These are phyloP conservation scores for Plasmodium fragile DNA, from an alignment of 169 alveolate species.

Conservation along the genomic window DNA sequence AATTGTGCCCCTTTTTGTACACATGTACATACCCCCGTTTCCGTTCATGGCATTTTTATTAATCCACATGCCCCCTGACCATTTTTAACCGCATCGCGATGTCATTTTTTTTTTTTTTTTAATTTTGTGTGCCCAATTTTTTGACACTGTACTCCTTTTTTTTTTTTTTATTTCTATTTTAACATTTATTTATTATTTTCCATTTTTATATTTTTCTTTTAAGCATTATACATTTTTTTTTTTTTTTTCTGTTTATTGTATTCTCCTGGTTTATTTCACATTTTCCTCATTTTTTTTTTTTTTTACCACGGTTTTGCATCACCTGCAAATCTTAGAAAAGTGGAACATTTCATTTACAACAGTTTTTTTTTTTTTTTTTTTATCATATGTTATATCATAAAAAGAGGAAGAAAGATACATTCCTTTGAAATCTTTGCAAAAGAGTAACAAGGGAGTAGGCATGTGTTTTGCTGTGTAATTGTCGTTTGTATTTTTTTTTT, in stretches of 20 bases:
- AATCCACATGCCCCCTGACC: neutral
- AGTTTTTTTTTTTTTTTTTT: neutral
- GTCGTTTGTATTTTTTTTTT: conserved; percentile 16
- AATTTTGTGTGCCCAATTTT: neutral
- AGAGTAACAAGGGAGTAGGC: conserved; percentile 4
- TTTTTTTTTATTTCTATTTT: neutral
- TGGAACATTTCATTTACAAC: conserved; percentile 39
- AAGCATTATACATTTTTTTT: neutral
- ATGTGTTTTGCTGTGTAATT: conserved; percentile 13
- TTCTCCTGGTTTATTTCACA: conserved; percentile 4
- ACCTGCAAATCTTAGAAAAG: neutral
- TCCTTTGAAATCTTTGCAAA: conserved; percentile 6
- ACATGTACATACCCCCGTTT: neutral
- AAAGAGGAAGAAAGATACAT: conserved; percentile 9
- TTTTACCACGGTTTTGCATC: neutral
- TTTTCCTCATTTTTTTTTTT: conserved; percentile 3
- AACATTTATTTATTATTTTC: neutral
- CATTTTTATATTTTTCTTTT: conserved; percentile 4
- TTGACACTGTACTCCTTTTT: neutral
- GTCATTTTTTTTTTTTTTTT: neutral
- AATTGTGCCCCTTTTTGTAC: neutral
- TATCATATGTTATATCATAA: neutral
- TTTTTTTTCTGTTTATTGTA: neutral
- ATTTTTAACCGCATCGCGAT: neutral
- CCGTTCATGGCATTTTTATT: neutral